Evolutionary conservation across 2,329 filamentous ascomycete species (phyloP), one percentile per base, ranked within the genome.

Genomic region (Furcasterigmium sp.): DNA sequence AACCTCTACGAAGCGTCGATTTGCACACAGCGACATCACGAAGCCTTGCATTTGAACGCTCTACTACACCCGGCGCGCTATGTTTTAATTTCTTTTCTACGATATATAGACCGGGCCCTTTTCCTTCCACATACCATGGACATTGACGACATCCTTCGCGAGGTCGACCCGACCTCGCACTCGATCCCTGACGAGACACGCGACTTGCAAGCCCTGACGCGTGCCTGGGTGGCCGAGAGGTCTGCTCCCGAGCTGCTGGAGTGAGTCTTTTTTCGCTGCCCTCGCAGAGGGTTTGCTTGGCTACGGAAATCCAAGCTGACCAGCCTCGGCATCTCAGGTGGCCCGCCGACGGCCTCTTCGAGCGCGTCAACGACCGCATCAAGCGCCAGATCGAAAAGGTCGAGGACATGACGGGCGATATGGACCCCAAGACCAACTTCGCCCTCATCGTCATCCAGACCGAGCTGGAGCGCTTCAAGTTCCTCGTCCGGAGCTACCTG

Each of bases 361-460:
- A 93, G 51, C 81, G 91, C 50, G 79, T 93, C 55, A 85, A 90
- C 66, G 78, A 80, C 47, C 77, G 83, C 46, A 80, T 89, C 50
- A 80, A 82, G 53, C 65, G 68, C 37, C 84, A 87, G 69, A 86
- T 87, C 56, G 77, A 83, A 62, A 76, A 73, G 53, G 80, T 88
- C 50, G 84, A 87, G 67, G 78, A 84, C 46, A 78, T 91, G 75
- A 91, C 86, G 11, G 86, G 85, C 49, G 83, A 87, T 58, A 85
- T 91, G 80, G 90, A 95, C 57, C 86, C 91, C 37, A 90, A 87
- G 63, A 84, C 87, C 51, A 97, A 95, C 62, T 95, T 98, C 62
- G 82, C 82, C 48, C 82, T 97, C 57, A 95, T 96, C 39, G 85
- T 98, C 49, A 83, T 96, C 43, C 93, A 98, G 70, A 97, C 94